Evolutionary conservation across 768 basidiomycete species (phyloP), one percentile per base, ranked within the genome.

Genomic region (Leccinum fibrillosum): DNA sequence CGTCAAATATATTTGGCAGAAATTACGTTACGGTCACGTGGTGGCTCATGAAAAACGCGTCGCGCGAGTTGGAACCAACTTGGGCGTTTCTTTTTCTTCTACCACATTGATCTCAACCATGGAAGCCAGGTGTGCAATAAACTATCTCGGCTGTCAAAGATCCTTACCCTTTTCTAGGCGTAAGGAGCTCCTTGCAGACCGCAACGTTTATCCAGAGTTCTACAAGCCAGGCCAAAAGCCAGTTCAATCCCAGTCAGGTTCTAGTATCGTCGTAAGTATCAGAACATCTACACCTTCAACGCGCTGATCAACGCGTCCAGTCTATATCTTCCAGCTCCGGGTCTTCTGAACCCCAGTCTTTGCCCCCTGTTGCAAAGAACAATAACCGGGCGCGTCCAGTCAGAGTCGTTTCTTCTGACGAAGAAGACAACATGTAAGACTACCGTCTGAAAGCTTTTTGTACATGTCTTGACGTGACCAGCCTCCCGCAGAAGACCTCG

Each of bases 381-480:
- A 51, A 5, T 19, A 44, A 49, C 50, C 64, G n/a, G 39, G 25
- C 53, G 2, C 59, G 59, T 15, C 65, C 57, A 3, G 30, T 73
- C 1, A 54, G 39, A 42, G 39, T 72, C 11, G 70, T 74, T 42
- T 74, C 74, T 15, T 76, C 74, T 2, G 70, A 71, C 6, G 73
- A 71, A n/a, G 67, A 72, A 19, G 55, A 37, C 17, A 58, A 44
- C 12, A 49, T 42, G 66, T 69, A 35, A 47, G 63, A 57, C 50
- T 39, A 30, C 10, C 30, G 0, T 5, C 23, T 13, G 7, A 35
- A 12, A 13, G 6, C 28, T 37, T 3, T 17, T n/a, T 47, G 2
- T 9, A 19, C 48, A 17, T 11, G 9, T 54, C 17, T 56, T 66
- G 42, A 68, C 50, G 39, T 49, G 47, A 58, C 11, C 4, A 63